Base-by-base conservation (phyloP, 1,284 basidiomycete species). In the Ceratobasidium sp. region DNA sequence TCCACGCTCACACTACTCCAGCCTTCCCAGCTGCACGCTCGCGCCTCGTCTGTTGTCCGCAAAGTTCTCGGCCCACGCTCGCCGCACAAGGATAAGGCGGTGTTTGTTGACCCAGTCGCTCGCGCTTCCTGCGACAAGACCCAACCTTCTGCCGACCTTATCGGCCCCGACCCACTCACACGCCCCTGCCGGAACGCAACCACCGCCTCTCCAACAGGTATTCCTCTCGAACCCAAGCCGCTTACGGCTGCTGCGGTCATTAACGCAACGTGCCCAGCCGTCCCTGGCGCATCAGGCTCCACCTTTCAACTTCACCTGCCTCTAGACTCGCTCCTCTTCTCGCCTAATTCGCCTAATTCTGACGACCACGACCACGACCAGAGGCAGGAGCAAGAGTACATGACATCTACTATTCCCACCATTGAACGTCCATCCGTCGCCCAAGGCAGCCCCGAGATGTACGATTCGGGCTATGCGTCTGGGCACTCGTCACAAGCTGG, bases 81-180 rank as follows among this genome's bases (percentile, higher is more conserved):
- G 16, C 32, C 48, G 18, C n/a, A 50, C 45, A 65, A 65, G 32
- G 62, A 53, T 3, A 3, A 28, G 48, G n/a, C 26, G 2, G 28
- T 65, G 46, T 65, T 65, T 41, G 48, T 52, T 16, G 21, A 12
- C 46, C 45, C 48, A 28, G 26, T 23, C 26, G 28, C 23, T 46
- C 46, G 62, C 62, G 46, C 45, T 65, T 65, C 48, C 46, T 65
- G 62, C 26, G 62, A 65, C 36, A 65, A 65, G 48, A 26, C 62
- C 21, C 32, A 45, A 14, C 16, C 60, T 62, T 62, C 60, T 62
- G 60, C 62, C 62, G 62, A 65, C 46, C 30, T 28, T 23, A 39
- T 43, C 60, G 21, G 43, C 45, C 41, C 43, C 45, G 43, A 46
- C 26, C 21, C 28, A 30, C 36, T 46, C 43, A 48, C 26, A 50